Conservation (phyloP, 139 green algal species). For the Chlorella sp. region DNA sequence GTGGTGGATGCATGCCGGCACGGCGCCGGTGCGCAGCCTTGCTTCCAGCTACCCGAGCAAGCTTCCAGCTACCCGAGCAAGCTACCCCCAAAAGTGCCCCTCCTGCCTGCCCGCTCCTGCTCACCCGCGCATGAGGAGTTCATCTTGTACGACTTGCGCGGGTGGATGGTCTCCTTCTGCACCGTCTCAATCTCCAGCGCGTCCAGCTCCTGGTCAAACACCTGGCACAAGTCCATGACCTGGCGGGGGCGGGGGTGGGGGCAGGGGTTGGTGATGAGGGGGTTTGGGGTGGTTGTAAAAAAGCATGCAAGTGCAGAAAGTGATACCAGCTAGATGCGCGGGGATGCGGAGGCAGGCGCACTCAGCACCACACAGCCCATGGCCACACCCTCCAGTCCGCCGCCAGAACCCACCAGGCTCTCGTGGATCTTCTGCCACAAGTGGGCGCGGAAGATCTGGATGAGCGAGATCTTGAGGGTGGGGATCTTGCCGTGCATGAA, state of each 20-base stretch:
- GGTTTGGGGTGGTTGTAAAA: too few species aligned
- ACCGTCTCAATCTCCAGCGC: constrained; percentile 99
- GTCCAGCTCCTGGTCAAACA: constrained; percentile 99
- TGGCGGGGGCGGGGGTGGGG: too few species aligned
- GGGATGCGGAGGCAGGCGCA: too few species aligned
- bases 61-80: too few species aligned
- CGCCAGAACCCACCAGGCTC: constrained; percentile 72
- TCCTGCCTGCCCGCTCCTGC: not conserved
- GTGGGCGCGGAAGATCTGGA: constrained; percentile 99
- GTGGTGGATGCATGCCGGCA: not conserved
- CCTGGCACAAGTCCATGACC: constrained; percentile 68
- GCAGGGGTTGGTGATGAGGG: too few species aligned
- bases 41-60: too few species aligned
- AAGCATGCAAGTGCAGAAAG: too few species aligned
- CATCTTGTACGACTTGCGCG: constrained; percentile 97
- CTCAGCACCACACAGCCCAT: too few species aligned
- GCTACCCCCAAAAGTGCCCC: too few species aligned
- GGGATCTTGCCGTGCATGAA: constrained; percentile 99
- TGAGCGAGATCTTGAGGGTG: constrained; percentile 99
- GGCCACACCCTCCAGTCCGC: too few species aligned
- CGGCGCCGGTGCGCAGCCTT: too few species aligned
- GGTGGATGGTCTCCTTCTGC: constrained; percentile 99
- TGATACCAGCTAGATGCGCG: too few species aligned
- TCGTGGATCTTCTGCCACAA: constrained; percentile 99
- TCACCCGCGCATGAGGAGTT: constrained; percentile 69